Conservation (phyloP, 495 filamentous ascomycete genomes). For the Apodospora peruviana region DNA sequence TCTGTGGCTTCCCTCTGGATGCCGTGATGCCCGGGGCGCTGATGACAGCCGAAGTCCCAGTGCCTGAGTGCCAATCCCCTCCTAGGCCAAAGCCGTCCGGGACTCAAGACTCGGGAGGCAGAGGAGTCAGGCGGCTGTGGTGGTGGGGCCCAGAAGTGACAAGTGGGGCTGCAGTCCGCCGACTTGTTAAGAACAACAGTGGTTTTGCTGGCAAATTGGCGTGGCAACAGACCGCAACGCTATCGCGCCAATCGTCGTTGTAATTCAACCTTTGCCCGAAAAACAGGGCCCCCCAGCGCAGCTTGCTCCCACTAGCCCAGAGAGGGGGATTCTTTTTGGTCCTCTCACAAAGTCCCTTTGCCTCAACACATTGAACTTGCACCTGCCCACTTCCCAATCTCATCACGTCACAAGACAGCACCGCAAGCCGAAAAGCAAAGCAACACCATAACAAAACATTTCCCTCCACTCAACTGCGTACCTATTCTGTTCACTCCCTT, state of each 20-base stretch:
- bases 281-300: constrained; percentile 17
- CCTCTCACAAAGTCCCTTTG: constrained; percentile 22
- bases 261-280: constrained; percentile 16
- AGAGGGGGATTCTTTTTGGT: constrained; percentile 17
- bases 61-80: too few relatives aligned
- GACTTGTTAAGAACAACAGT: constrained; percentile 19
- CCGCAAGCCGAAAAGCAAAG: too few relatives aligned
- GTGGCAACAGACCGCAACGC: constrained; percentile 9
- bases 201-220: constrained; percentile 9
- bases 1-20: too few relatives aligned
- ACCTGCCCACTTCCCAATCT: constrained; percentile 14
- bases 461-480: constrained; percentile 8
- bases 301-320: constrained; percentile 14
- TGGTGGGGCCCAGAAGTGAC: neutral
- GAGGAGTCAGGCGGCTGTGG: neutral
- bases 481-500: constrained; percentile 5
- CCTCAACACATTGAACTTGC: constrained; percentile 21
- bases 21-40: too few relatives aligned
- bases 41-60: too few relatives aligned
- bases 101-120: too few relatives aligned
- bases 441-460: constrained; percentile 23
- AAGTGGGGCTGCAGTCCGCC: neutral
- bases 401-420: constrained; percentile 30
- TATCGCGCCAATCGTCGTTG: constrained; percentile 14
- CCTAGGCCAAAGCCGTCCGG: too few relatives aligned